Evolutionary conservation across 176 grass and related monocot genomes (phyloP), one percentile per base, ranked within the genome.

Genomic region (Carex kokanica): DNA sequence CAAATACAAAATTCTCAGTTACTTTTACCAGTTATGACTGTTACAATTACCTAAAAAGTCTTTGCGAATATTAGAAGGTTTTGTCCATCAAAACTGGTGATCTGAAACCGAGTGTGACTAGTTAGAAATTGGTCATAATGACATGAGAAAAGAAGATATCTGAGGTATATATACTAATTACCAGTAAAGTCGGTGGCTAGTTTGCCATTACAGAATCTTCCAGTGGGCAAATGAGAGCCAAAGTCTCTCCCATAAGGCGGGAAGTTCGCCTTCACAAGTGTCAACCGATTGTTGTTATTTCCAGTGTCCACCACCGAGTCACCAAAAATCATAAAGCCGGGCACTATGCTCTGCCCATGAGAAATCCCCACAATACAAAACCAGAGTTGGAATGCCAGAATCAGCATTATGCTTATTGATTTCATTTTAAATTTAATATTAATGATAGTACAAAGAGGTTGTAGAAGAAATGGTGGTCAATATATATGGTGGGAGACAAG

Each of bases 181-280:
- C 94, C 90, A 32, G 92, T 91, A 87, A 93, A 94, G 67, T 98
- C 95, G 5, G 95, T 95, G 84, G 95, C 95, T 52, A 98, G 89
- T 63, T 98, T 98, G 88, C 95, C 95, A 79, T 98, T 98, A 87
- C 92, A 98, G 89, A 98, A 98, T 68, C 92, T 88, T 5, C 95
- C 95, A 7, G 95, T 95, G 6, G 95, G 89, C 1, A 49, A 61
- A 81, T 95, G 95, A 40, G 88, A 86, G 15, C 21, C 74, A 72
- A 95, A 98, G 86, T 98, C 95, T 82, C 95, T 88, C 45, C 95
- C 95, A 55, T 98, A 98, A 52, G 95, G 95, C 7, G 88, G 92
- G 88, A 98, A 98, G 84, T 94, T 85, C 82, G 95, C 95, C 87
- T 90, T 92, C 54, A 93, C 95, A 49, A 98, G 83, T 10, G 95